Base-by-base conservation (phyloP, 352 stramenopile genomes). In the Phytophthora pinifolia region DNA sequence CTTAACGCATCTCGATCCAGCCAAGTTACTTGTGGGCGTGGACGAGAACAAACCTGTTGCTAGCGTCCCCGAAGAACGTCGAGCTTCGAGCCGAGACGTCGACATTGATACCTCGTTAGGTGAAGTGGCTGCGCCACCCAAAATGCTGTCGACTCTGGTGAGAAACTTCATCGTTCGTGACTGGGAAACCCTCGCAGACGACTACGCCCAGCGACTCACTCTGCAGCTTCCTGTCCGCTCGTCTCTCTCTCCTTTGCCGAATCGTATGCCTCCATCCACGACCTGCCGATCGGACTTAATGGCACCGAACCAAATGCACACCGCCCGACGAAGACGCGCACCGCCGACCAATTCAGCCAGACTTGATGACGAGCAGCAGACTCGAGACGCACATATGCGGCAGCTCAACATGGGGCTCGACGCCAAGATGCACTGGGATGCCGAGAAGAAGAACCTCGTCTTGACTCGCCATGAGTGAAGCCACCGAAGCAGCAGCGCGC, bases 111-210 rank as follows among this genome's bases (percentile, higher is more conserved):
- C 36, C 0, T 66, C 43, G 1, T 36, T 66, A 33, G 57, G 43
- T 34, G 58, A 66, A 18, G 61, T 72, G 15, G 57, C 59, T 6
- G 32, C 14, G 4, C 69, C 72, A 3, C 72, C 72, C 14, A 74
- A 66, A 30, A 74, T 82, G 72, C 68, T 82, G 7, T 82, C 72
- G 35, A 67, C 59, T 1, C 64, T 70, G 39, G 65, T 65, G 10
- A 75, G 66, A 15, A 82, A 79, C 29, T 82, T 82, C 27, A 45
- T 82, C 15, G 68, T 82, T 46, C 61, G 65, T 13, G 48, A 79
- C 47, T 72, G 65, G 47, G 58, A 82, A 22, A 70, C 62, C 4
- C 59, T 82, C 14, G 53, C 50, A 51, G 41, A 60, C 14, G 59
- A 72, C 32, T 82, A 79, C 34, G 53, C 61, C 1, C 65, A 76